Percentiles rank a stretch among this genome's conserved stretches.
These are phyloP conservation scores for Aspergillus fumigatiaffinis DNA, from an alignment of 2,329 filamentous ascomycete species.

Conservation along the genomic window DNA sequence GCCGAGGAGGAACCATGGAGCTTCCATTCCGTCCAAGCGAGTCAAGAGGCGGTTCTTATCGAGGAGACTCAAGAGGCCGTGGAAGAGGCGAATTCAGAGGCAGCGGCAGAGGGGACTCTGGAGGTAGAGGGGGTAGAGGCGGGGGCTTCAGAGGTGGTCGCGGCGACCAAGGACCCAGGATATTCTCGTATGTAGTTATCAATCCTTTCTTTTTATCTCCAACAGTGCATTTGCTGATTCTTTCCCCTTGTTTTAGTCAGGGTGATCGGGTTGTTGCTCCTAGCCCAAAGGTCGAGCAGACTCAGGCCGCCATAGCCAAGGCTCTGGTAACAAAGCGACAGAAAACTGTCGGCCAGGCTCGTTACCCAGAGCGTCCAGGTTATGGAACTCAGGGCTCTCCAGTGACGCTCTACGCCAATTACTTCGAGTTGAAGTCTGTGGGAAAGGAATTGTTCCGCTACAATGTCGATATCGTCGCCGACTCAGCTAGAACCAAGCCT, in stretches of 20 bases:
- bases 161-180: constrained; percentile 18
- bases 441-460: constrained; percentile 42
- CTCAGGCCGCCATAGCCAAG: constrained; percentile 25
- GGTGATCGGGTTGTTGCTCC: constrained; percentile 16
- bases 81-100: constrained; percentile 7
- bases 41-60: constrained; percentile 3
- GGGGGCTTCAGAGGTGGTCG: constrained; percentile 7
- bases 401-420: constrained; percentile 38
- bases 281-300: constrained; percentile 21
- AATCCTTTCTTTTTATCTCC: background rate
- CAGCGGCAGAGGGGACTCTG: background rate
- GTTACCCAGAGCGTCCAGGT: constrained; percentile 34
- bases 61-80: constrained; percentile 15
- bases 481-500: constrained; percentile 22
- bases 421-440: constrained; percentile 34
- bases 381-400: constrained; percentile 32
- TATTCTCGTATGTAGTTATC: constrained; percentile 28
- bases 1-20: constrained; percentile 22
- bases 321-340: constrained; percentile 17
- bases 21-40: constrained; percentile 19
- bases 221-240: background rate
- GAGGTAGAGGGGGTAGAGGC: constrained; percentile 8
- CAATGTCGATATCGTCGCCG: constrained; percentile 30
- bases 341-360: constrained; percentile 12
- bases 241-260: constrained; percentile 15